phyloP scores from a whole-genome alignment of 23 red algal genomes.

The Gracilaria domingensis region DNA sequence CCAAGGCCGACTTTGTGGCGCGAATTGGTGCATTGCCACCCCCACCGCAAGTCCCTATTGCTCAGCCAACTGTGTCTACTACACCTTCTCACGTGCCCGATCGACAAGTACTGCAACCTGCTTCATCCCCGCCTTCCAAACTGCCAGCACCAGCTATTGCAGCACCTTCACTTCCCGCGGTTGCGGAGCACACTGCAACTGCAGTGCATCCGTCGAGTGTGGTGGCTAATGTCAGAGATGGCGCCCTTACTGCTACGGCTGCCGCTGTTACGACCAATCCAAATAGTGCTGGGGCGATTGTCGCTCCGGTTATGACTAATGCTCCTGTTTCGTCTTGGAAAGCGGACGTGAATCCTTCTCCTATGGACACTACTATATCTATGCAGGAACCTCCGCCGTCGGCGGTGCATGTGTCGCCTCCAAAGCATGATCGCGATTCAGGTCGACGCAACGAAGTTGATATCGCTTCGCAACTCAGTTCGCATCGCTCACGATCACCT shows the following conservation, averaged over 20 bases:
- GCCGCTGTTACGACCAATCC: not conserved
- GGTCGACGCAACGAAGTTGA: constrained; percentile 11
- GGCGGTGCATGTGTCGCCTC: not conserved
- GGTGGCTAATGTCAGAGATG: not conserved
- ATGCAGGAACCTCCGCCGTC: not conserved
- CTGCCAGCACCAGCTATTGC: not conserved
- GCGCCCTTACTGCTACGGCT: not conserved
- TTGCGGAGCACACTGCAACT: not conserved
- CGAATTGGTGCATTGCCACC: constrained; percentile 10
- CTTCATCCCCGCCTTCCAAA: not conserved
- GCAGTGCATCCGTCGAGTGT: not conserved
- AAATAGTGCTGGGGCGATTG: not conserved
- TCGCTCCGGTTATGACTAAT: not conserved
- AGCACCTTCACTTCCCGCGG: not conserved
- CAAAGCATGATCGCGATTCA: not conserved
- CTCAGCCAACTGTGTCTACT: not conserved
- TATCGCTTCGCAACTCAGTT: not conserved
- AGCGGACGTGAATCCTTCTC: not conserved
- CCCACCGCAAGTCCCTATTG: constrained; percentile 1
- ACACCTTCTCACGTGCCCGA: not conserved
- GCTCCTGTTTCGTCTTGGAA: not conserved
- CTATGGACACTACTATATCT: not conserved
- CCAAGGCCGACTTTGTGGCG: not conserved
- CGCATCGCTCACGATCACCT: constrained; percentile 22
- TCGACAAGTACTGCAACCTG: constrained; percentile 1